Evolutionary conservation across 352 stramenopile species (phyloP), one percentile per base, ranked within the genome.

Genomic region (Phytophthora uliginosa): DNA sequence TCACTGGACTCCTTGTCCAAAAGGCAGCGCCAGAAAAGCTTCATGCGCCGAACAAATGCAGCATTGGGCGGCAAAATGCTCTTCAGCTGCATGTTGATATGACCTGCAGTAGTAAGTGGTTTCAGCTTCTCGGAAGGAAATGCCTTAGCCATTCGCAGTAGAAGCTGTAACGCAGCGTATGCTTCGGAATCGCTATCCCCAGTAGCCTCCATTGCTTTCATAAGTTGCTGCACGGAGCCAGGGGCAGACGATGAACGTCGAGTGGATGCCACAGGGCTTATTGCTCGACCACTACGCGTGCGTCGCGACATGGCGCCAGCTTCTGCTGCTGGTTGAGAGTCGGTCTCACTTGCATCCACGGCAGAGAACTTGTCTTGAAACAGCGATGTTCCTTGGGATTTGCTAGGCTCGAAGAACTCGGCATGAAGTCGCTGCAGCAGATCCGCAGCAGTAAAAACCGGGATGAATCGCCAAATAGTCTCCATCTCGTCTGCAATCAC

Each of bases 11-110:
- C 73, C 3, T 90, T 59, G 52, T 82, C 64, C 2, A 76, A 57
- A 9, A 95, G 60, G 52, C 90, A 97, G 4, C 86, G 78, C 85
- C 88, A 95, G 45, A 92, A 95, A 3, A 97, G 78, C 63, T 95
- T 92, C 90, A 96, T 97, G 22, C 90, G 88, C 3, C 86, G 89
- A 69, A 95, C 85, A 54, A 97, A 90, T 20, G 82, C 61, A 57
- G 74, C 71, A 58, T 95, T 97, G 26, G 69, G 53, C 1, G 56
- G 56, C 58, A 85, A 57, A 59, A 97, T 85, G 22, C 71, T 73
- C 26, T 74, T 58, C 22, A 97, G 48, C 10, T 82, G 78, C 17
- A 66, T n/a, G 0, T 33, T 61, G 7, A 96, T 57, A 8, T 92
- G 70, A 2, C 61, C 64, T 40, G 71, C 71, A 8, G 74, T 76